Evolutionary conservation across 1,284 basidiomycete genomes (phyloP).

Genomic region (Anthracocystis panici-leucophaei): DNA sequence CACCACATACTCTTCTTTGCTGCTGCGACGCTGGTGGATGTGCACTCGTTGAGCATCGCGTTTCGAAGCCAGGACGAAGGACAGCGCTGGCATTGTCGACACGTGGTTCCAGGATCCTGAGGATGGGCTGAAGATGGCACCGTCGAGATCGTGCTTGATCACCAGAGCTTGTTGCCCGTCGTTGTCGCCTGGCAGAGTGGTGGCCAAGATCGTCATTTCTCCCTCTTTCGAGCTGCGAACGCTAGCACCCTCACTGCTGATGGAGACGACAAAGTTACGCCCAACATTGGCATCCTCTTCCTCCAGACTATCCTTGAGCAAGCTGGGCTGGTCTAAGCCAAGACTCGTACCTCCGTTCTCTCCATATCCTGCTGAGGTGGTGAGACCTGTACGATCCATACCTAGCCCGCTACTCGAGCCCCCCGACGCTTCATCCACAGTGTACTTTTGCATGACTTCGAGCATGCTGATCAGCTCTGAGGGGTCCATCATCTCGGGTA

Average conservation of each 20-base stretch:
- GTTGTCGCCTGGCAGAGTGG: slow-evolving; percentile 3
- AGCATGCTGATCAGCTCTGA: slow-evolving; percentile 82
- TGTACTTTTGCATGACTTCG: slow-evolving; percentile 87
- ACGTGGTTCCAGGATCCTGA: slow-evolving; percentile 77
- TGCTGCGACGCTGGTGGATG: slow-evolving; percentile 17
- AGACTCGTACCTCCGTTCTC: slow-evolving; percentile 65
- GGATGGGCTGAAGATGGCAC: slow-evolving; percentile 75
- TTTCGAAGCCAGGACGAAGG: slow-evolving; percentile 95
- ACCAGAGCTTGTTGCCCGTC: slow-evolving; percentile 71
- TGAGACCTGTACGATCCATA: slow-evolving; percentile 26
- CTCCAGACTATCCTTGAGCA: slow-evolving; percentile 84
- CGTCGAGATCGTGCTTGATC: slow-evolving; percentile 85
- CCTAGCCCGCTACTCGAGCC: slow-evolving; percentile 71
- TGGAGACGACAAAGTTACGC: slow-evolving; percentile 73
- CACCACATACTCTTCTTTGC: slow-evolving; percentile 21
- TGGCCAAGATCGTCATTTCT: slow-evolving; percentile 17
- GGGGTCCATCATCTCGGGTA: slow-evolving; percentile 88
- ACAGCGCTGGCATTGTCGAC: slow-evolving; percentile 85
- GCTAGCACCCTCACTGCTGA: neutral
- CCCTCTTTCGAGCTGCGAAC: slow-evolving; percentile 5
- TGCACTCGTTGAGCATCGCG: slow-evolving; percentile 63
- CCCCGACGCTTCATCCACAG: slow-evolving; percentile 74
- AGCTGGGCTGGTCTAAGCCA: slow-evolving; percentile 72
- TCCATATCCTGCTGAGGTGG: neutral
- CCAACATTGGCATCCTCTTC: slow-evolving; percentile 83